Percentiles rank a stretch among this genome's conserved stretches.
Evolutionary conservation across 768 basidiomycete species (phyloP).

Genomic region (Holtermanniella nyarrowii): DNA sequence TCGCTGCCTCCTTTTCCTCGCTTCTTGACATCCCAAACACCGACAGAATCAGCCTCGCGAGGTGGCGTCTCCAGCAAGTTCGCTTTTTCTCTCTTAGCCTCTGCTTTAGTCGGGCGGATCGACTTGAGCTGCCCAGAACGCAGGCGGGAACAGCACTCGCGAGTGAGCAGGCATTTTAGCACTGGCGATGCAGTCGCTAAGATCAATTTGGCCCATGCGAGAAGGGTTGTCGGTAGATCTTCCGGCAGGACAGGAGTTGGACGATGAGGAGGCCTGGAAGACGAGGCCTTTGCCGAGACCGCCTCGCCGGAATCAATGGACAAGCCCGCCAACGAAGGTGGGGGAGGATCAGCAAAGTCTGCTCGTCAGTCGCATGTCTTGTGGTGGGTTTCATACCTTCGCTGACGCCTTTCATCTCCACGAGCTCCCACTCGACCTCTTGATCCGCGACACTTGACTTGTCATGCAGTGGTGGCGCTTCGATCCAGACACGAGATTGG

Average conservation of each 20-base stretch:
- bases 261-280: not conserved
- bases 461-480: conserved; percentile 14
- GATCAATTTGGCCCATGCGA: conserved; percentile 69
- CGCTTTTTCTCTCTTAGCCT: conserved; percentile 33
- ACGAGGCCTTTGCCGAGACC: conserved; percentile 24
- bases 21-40: conserved; percentile 52
- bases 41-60: conserved; percentile 50
- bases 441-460: not conserved
- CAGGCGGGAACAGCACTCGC: conserved; percentile 59
- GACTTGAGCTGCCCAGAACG: conserved; percentile 58
- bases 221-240: conserved; percentile 52
- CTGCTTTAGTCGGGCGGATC: conserved; percentile 48
- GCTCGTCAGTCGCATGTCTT: too few relatives aligned
- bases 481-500: conserved; percentile 17
- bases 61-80: conserved; percentile 48
- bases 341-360: conserved; percentile 61
- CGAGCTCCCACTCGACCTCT: conserved; percentile 20
- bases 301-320: conserved; percentile 42
- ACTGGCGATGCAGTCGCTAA: conserved; percentile 62
- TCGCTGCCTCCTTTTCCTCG: conserved; percentile 44
- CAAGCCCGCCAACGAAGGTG: conserved; percentile 23
- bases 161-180: conserved; percentile 52
- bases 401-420: conserved; percentile 29
- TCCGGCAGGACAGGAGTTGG: conserved; percentile 2
- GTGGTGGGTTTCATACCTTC: too few relatives aligned